These are phyloP conservation scores for Priceomyces castillae DNA, from an alignment of 805 yeast species.

Conservation along the genomic window DNA sequence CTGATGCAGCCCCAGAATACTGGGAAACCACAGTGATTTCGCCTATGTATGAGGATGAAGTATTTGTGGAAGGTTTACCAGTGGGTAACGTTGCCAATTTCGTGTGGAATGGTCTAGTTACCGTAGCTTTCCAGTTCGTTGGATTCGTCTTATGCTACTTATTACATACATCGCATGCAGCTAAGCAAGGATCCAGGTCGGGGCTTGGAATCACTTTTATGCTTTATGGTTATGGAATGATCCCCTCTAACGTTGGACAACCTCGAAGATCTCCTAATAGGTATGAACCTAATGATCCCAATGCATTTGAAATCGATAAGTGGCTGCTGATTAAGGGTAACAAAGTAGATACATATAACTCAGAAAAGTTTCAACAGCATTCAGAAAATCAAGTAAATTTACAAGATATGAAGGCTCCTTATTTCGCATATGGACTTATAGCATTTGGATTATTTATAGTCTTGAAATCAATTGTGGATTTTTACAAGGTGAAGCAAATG, in stretches of 20 bases:
- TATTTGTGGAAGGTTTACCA: constrained; percentile 91
- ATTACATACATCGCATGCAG: constrained; percentile 94
- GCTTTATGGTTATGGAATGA: constrained; percentile 50
- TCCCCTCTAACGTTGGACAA: constrained; percentile 40
- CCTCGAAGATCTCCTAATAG: constrained; percentile 32
- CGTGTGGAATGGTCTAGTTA: constrained; percentile 84
- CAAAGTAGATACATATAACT: constrained; percentile 26
- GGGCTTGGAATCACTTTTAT: constrained; percentile 87
- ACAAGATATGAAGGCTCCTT: constrained; percentile 34
- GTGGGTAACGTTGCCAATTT: constrained; percentile 90
- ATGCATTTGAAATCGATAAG: constrained; percentile 29
- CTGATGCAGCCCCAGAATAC: constrained; percentile 92
- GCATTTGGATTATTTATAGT: constrained; percentile 66
- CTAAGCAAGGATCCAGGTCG: constrained; percentile 89
- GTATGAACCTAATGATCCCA: constrained; percentile 34
- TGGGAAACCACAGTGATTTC: constrained; percentile 89
- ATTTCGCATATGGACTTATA: constrained; percentile 61
- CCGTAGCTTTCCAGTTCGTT: constrained; percentile 88
- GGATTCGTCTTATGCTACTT: constrained; percentile 90
- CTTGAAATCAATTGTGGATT: constrained; percentile 68
- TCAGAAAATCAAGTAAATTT: constrained; percentile 4
- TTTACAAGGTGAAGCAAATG: constrained; percentile 70
- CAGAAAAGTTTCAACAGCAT: constrained; percentile 24
- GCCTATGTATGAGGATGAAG: constrained; percentile 81
- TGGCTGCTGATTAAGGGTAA: constrained; percentile 26